Evolutionary conservation across 805 yeast genomes (phyloP).

Genomic region (Novakomyces olei): DNA sequence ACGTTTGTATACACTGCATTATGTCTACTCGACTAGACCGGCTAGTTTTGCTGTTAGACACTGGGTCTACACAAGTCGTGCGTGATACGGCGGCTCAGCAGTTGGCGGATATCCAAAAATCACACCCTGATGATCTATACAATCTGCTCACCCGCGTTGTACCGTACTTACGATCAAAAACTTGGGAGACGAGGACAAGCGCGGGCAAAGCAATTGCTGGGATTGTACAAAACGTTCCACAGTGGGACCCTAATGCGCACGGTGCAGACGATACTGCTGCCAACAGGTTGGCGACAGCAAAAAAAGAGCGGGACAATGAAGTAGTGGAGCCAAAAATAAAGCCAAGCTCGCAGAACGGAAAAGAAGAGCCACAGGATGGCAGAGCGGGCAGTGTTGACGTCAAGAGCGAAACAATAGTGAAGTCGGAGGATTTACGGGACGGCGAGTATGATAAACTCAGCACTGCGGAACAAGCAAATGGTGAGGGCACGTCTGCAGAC

Average conservation of each 20-base stretch:
- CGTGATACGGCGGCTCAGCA: constrained; percentile 96
- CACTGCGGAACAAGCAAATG: too few species aligned
- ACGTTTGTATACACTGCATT: too few species aligned
- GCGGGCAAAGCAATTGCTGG: constrained; percentile 93
- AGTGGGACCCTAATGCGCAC: constrained; percentile 61
- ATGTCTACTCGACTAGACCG: constrained; percentile 29
- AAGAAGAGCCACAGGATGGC: neutral
- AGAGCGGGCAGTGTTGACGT: neutral
- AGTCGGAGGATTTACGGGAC: neutral
- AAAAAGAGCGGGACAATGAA: neutral
- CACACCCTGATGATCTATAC: constrained; percentile 81
- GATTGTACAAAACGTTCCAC: constrained; percentile 50
- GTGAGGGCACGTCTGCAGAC: too few species aligned
- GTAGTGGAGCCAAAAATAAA: neutral
- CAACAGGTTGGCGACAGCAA: neutral
- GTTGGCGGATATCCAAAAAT: constrained; percentile 75
- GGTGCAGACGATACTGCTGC: neutral
- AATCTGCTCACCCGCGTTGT: constrained; percentile 69
- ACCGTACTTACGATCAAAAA: constrained; percentile 59
- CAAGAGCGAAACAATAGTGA: neutral
- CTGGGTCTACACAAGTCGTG: constrained; percentile 85
- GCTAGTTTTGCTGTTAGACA: constrained; percentile 45
- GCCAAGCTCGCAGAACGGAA: neutral
- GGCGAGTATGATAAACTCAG: too few species aligned
- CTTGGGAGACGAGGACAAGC: constrained; percentile 92